Evolutionary conservation across 768 basidiomycete species (phyloP).

Genomic region (Rhizopogon vinicolor): DNA sequence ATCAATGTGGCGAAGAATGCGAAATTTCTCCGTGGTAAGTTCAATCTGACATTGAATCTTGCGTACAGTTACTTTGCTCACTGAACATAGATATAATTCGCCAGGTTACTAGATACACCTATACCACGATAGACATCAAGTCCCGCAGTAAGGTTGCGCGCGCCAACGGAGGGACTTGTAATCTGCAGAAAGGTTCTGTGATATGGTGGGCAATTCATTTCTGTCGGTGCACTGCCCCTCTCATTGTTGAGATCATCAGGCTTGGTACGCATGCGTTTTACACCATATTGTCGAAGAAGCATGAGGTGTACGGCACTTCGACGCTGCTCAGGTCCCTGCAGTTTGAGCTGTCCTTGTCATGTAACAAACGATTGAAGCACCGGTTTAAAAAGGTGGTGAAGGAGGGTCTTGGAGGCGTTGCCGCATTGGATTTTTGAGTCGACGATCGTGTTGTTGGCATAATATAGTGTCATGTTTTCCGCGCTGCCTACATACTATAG

Average conservation of each 20-base stretch:
- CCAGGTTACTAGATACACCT: constrained; percentile 55
- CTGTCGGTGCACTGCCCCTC: neutral
- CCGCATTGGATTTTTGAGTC: constrained; percentile 13
- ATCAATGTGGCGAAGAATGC: constrained; percentile 36
- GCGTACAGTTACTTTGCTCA: neutral
- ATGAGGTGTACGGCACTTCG: constrained; percentile 39
- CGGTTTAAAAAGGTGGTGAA: constrained; percentile 45
- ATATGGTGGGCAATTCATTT: constrained; percentile 47
- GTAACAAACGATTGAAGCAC: constrained; percentile 36
- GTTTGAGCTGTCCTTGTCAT: constrained; percentile 45
- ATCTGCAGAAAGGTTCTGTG: constrained; percentile 46
- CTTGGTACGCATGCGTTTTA: constrained; percentile 79
- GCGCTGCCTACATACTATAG: neutral
- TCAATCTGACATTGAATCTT: neutral
- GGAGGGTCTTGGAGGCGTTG: constrained; percentile 35
- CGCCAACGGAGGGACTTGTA: constrained; percentile 32
- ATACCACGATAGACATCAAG: constrained; percentile 46
- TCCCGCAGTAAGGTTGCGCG: constrained; percentile 35
- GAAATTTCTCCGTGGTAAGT: constrained; percentile 54
- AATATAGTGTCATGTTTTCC: neutral
- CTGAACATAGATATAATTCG: constrained; percentile 50
- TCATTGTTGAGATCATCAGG: constrained; percentile 38
- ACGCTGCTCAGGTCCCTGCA: constrained; percentile 43
- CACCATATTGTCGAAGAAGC: constrained; percentile 52
- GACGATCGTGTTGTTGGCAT: neutral